Conservation (phyloP, 2,329 filamentous ascomycete genomes). For the Blastomyces gilchristii region DNA sequence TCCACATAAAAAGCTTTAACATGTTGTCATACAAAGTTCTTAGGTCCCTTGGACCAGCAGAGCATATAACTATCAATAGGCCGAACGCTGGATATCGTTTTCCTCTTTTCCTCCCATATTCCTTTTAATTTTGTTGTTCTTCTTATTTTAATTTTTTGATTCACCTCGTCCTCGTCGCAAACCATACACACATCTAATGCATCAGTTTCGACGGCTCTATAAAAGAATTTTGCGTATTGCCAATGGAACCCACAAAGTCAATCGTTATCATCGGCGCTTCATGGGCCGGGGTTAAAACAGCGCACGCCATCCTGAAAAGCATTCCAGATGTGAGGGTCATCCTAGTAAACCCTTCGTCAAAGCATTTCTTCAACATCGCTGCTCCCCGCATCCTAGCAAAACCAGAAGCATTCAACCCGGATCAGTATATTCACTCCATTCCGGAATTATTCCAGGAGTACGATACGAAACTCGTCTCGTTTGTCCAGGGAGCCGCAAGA, state of each 20-base stretch:
- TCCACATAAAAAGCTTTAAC: too few species aligned
- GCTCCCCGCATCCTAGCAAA: slow-evolving; percentile 45
- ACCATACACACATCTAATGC: neutral
- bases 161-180: neutral
- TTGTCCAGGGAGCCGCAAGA: slow-evolving; percentile 43
- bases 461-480: slow-evolving; percentile 37
- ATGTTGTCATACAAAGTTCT: too few species aligned
- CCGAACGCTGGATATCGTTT: too few species aligned
- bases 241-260: neutral
- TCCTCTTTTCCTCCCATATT: too few species aligned
- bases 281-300: slow-evolving; percentile 5
- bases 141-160: neutral
- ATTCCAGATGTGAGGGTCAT: slow-evolving; percentile 35
- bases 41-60: too few species aligned
- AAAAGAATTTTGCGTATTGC: neutral
- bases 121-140: neutral
- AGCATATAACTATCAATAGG: too few species aligned
- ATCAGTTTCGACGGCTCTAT: neutral
- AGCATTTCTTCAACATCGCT: slow-evolving; percentile 46
- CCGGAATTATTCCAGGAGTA: slow-evolving; percentile 44
- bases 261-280: slow-evolving; percentile 8
- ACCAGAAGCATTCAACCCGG: slow-evolving; percentile 36
- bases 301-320: slow-evolving; percentile 7
- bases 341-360: slow-evolving; percentile 44
- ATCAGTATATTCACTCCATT: slow-evolving; percentile 43